phyloP scores from a whole-genome alignment of 805 yeast genomes.

The Clavispora santaluciae region DNA sequence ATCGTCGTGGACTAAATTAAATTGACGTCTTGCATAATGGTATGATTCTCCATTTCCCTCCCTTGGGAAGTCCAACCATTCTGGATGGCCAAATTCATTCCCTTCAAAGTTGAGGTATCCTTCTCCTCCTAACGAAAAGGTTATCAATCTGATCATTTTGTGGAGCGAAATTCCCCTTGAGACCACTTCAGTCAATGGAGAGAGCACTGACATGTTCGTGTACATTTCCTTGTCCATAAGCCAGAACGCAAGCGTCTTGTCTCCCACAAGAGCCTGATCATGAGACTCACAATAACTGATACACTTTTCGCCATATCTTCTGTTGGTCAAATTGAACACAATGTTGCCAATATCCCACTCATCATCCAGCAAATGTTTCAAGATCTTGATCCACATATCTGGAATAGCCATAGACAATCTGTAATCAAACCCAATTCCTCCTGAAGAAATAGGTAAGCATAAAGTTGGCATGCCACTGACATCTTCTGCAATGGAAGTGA shows the following conservation, averaged over 20 bases:
- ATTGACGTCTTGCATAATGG: constrained; percentile 94
- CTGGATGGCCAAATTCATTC: constrained; percentile 98
- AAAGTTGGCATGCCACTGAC: constrained; percentile 97
- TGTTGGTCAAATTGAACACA: constrained; percentile 75
- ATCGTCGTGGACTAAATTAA: constrained; percentile 77
- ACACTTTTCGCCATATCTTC: constrained; percentile 84
- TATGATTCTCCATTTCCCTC: constrained; percentile 82
- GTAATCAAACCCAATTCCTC: constrained; percentile 94
- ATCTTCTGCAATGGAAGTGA: constrained; percentile 89
- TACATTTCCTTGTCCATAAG: constrained; percentile 98
- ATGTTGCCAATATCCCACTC: constrained; percentile 88
- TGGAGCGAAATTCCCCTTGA: constrained; percentile 91
- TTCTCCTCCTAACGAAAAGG: constrained; percentile 94
- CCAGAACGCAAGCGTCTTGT: constrained; percentile 95
- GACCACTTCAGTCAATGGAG: constrained; percentile 69
- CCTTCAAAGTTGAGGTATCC: constrained; percentile 96
- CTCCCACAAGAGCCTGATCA: constrained; percentile 97
- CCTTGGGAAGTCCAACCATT: constrained; percentile 97
- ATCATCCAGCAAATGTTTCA: constrained; percentile 80
- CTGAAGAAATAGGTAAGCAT: constrained; percentile 65
- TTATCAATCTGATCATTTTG: constrained; percentile 81
- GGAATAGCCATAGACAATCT: constrained; percentile 96
- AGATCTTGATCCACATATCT: constrained; percentile 96
- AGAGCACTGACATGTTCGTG: constrained; percentile 80
- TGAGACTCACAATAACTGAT: constrained; percentile 93